A percentile compares a stretch with the other conserved stretches of the same genome.
Conservation (phyloP, 129 eudicot species). For the Pseudognaphalium luteoalbum region DNA sequence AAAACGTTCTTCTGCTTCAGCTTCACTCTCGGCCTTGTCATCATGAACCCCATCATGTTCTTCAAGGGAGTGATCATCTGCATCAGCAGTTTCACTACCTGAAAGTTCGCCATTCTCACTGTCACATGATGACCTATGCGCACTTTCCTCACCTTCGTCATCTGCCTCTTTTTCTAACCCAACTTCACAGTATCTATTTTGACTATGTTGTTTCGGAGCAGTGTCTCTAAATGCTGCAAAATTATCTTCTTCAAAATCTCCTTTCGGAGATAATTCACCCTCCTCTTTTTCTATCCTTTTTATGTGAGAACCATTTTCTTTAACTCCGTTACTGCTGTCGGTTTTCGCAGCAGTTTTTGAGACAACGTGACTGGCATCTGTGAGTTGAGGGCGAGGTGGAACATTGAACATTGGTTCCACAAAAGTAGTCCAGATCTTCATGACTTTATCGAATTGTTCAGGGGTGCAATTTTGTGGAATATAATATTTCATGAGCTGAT, state of each 20-base stretch:
- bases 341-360: slow-evolving; percentile 30
- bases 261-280: slow-evolving; percentile 81
- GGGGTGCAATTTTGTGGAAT: slow-evolving; percentile 71
- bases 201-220: slow-evolving; percentile 22
- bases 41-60: slow-evolving; percentile 55
- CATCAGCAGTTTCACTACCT: slow-evolving; percentile 74
- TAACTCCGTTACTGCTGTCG: slow-evolving; percentile 25
- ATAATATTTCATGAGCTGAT: slow-evolving; percentile 74
- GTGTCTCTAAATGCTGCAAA: slow-evolving; percentile 43
- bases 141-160: slow-evolving; percentile 73
- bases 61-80: slow-evolving; percentile 63
- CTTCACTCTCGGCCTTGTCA: slow-evolving; percentile 81
- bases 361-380: slow-evolving; percentile 48
- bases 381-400: slow-evolving; percentile 51
- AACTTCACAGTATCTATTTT: slow-evolving; percentile 31
- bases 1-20: slow-evolving; percentile 64
- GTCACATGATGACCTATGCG: slow-evolving; percentile 61
- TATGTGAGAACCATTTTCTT: slow-evolving; percentile 34
- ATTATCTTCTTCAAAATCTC: slow-evolving; percentile 57
- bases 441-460: slow-evolving; percentile 70
- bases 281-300: slow-evolving; percentile 66
- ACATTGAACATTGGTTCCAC: slow-evolving; percentile 78
- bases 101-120: slow-evolving; percentile 63
- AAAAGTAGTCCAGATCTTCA: slow-evolving; percentile 85
- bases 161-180: slow-evolving; percentile 38